Base-by-base conservation (phyloP, 1,139 yeast genomes). In the Yamadazyma atmosphaerica region DNA sequence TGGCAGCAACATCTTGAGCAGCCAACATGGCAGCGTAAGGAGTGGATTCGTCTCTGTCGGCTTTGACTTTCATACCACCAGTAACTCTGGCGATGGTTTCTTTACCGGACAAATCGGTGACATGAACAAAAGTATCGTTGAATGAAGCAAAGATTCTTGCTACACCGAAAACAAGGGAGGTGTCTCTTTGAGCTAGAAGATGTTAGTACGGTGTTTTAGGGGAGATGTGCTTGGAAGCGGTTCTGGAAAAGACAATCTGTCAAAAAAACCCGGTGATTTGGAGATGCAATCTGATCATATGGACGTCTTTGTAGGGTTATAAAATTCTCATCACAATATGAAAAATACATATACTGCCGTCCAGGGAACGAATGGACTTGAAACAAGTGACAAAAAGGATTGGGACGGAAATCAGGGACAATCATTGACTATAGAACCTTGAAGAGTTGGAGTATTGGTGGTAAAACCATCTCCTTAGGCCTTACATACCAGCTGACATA, bases 21-120 rank as follows among this genome's bases (percentile, higher is more conserved):
- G 99, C 99, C 83, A 94, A 86, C 99, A 94, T 94, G 69, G 98
- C 98, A 68, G 99, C 99, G 85, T 94, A 94, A 74, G 99, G 98
- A 58, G 98, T 88, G 54, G 98, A 92, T 83, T 94, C 98, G 73
- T 94, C 99, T 83, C 97, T 89, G 80, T 94, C 99, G 65, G 98
- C 98, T 85, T 94, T 94, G 74, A 94, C 99, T 84, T 94, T 94
- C 98, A 94, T 94, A 83, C 99, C 99, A 83, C 99, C 98, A 71
- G 99, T 94, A 61, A 94, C 97, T 82, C 98, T 89, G 81, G 96
- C 85, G 71, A 94, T 92, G 81, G 99, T 94, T 82, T 94, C 99
- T 78, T 90, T 94, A 76, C 99, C 99, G 63, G 98, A 87, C 64
- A 90, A 81, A 83, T 94, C 99, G 66, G 99, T 94, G 65, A 94